A percentile compares a stretch with the other conserved stretches of the same genome.
These are phyloP conservation scores for Fraxinus angustifolia DNA, from an alignment of 305 asterid species.

Conservation along the genomic window DNA sequence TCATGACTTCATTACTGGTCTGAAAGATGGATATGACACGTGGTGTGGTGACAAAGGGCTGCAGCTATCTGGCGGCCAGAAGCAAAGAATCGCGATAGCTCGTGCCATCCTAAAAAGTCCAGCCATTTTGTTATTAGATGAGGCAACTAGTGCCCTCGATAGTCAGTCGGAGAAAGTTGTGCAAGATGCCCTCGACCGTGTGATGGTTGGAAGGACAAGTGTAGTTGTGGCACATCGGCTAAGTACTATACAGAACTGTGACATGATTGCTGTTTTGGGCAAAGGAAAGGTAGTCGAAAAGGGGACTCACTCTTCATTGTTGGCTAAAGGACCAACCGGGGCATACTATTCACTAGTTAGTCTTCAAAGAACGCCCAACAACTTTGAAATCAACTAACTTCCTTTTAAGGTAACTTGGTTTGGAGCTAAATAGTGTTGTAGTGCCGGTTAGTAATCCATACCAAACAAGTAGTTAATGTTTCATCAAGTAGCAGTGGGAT, in stretches of 20 bases:
- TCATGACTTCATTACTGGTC: slow-evolving; percentile 65
- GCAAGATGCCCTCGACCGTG: slow-evolving; percentile 79
- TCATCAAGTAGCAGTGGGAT: background rate
- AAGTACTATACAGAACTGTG: slow-evolving; percentile 70
- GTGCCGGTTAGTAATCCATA: background rate
- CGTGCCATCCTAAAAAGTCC: slow-evolving; percentile 79
- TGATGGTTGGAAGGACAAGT: slow-evolving; percentile 87
- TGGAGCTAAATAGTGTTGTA: background rate
- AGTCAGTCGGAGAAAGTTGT: slow-evolving; percentile 80
- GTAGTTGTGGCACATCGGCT: slow-evolving; percentile 86
- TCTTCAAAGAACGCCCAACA: slow-evolving; percentile 51
- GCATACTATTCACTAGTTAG: slow-evolving; percentile 69
- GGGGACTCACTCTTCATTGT: slow-evolving; percentile 68
- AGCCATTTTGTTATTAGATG: slow-evolving; percentile 59
- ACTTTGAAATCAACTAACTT: slow-evolving; percentile 15
- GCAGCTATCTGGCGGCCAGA: slow-evolving; percentile 91
- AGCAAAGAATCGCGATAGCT: slow-evolving; percentile 84
- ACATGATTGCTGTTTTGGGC: slow-evolving; percentile 69
- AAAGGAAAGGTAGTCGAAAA: slow-evolving; percentile 75
- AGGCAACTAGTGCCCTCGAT: slow-evolving; percentile 90
- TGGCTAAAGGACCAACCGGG: slow-evolving; percentile 56
- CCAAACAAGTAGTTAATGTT: background rate
- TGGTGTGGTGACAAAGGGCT: slow-evolving; percentile 83
- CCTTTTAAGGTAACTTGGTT: background rate
- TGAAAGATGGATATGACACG: slow-evolving; percentile 71